Evolutionary conservation across 2,329 filamentous ascomycete species (phyloP), one percentile per base, ranked within the genome.

Genomic region (Curvularia eragrostidis): DNA sequence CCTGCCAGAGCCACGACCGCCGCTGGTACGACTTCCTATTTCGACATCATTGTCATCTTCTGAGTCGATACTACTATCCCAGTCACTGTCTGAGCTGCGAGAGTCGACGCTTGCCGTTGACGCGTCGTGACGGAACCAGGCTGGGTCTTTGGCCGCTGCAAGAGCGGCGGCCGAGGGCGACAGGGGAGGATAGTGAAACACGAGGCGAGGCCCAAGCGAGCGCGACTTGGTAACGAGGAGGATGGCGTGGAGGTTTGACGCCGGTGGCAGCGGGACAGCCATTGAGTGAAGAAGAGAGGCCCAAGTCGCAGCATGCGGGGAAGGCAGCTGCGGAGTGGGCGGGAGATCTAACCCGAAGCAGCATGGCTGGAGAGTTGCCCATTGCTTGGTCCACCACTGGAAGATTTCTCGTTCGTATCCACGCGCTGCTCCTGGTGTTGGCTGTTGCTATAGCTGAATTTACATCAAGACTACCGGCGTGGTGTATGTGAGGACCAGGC

Each of bases 121-220:
- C 18, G 72, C 73, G 44, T 72, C 69, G 50, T 73, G 71, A 34
- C 75, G 71, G 54, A 74, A 78, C 77, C 76, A 78, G 1, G 69
- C 62, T 1, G 75, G 71, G 32, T 71, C 68, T 38, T 70, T 71
- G 43, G 70, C 70, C 8, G 69, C 69, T 7, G 71, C 70, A 26
- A 77, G 67, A 5, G 72, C 68, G n/a, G 72, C 68, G 1, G 73
- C 70, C 6, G 72, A 74, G 2, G 74, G 71, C 21, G 76, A 75
- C n/a, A 77, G 65, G 5, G 74, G 74, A 23, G 77, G 77, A 43
- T 78, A 78, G 61, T 79, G 77, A 61, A 78, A 79, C 36, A 78
- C 75, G n/a, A 79, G 73, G 7, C 74, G 74, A 3, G 75, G 74
- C 5, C 75, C 75, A 26, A 75, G 75, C 18, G 72, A 75, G 47